phyloP scores from a whole-genome alignment of 129 eudicot genomes.

The Centrapalus pauciflorus region DNA sequence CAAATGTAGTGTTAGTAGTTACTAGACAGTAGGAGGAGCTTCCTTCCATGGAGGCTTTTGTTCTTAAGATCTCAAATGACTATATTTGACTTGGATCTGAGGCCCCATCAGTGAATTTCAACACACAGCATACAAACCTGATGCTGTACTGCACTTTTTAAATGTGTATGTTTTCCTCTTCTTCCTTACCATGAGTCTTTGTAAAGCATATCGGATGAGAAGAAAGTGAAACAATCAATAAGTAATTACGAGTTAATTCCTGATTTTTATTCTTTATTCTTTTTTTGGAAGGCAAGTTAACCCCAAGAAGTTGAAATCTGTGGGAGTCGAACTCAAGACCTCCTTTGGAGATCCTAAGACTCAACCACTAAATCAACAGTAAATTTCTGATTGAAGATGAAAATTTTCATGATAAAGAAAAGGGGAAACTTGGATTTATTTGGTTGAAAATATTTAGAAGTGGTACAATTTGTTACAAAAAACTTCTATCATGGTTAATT shows the following conservation, averaged over 20 bases:
- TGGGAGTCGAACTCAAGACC: too few species aligned
- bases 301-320: too few species aligned
- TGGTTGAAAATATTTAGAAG: neutral
- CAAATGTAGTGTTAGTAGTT: neutral
- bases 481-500: neutral
- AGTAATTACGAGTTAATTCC: neutral
- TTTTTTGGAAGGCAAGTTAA: too few species aligned
- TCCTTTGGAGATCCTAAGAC: too few species aligned
- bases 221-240: neutral
- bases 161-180: neutral
- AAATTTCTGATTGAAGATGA: neutral
- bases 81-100: neutral
- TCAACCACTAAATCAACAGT: too few species aligned
- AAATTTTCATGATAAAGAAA: neutral
- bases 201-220: constrained; percentile 4
- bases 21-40: neutral
- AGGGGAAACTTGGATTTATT: neutral
- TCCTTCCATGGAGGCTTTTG: neutral
- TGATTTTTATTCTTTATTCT: too few species aligned
- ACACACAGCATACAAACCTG: neutral
- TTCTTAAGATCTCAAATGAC: neutral
- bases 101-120: neutral
- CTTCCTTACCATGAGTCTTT: constrained; percentile 5
- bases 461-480: constrained; percentile 8
- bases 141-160: neutral